Conservation (phyloP, 2,329 filamentous ascomycete genomes). For the Fusarium cicatricum region DNA sequence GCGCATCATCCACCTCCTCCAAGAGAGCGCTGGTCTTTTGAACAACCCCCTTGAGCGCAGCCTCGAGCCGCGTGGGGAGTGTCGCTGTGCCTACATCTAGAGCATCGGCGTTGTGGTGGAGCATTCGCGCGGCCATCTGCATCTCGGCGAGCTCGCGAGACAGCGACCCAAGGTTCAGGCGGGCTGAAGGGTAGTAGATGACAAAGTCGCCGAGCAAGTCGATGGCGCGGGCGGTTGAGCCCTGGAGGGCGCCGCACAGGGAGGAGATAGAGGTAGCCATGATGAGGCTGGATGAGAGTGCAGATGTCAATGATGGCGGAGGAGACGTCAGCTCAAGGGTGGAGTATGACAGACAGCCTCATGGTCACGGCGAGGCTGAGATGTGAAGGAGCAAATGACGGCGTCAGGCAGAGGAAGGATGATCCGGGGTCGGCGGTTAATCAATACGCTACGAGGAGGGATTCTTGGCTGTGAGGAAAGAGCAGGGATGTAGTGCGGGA, state of each 20-base stretch:
- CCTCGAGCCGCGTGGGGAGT: slow-evolving; percentile 20
- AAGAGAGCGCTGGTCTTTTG: slow-evolving; percentile 27
- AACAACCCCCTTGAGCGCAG: slow-evolving; percentile 30
- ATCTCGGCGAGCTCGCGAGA: slow-evolving; percentile 42
- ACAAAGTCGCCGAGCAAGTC: slow-evolving; percentile 39
- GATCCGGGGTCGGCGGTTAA: slow-evolving; percentile 14
- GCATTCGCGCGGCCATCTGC: slow-evolving; percentile 38
- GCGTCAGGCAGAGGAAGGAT: slow-evolving; percentile 3
- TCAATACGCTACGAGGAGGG: background rate
- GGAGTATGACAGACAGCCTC: background rate
- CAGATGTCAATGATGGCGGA: slow-evolving; percentile 13
- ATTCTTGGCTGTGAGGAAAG: background rate
- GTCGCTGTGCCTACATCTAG: slow-evolving; percentile 20
- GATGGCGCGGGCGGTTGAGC: slow-evolving; percentile 24
- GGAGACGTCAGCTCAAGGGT: background rate
- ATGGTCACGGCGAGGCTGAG: background rate
- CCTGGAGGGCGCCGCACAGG: slow-evolving; percentile 35
- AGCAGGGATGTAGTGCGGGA: background rate
- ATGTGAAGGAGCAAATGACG: background rate
- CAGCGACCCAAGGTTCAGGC: slow-evolving; percentile 35
- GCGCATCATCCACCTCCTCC: slow-evolving; percentile 36
- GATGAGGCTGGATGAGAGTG: slow-evolving; percentile 1
- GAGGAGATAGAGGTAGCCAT: slow-evolving; percentile 19
- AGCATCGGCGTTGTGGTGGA: slow-evolving; percentile 35
- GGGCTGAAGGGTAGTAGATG: slow-evolving; percentile 35